These are phyloP conservation scores for Yarrowia sp. DNA, from an alignment of 805 yeast genomes.

Conservation along the genomic window DNA sequence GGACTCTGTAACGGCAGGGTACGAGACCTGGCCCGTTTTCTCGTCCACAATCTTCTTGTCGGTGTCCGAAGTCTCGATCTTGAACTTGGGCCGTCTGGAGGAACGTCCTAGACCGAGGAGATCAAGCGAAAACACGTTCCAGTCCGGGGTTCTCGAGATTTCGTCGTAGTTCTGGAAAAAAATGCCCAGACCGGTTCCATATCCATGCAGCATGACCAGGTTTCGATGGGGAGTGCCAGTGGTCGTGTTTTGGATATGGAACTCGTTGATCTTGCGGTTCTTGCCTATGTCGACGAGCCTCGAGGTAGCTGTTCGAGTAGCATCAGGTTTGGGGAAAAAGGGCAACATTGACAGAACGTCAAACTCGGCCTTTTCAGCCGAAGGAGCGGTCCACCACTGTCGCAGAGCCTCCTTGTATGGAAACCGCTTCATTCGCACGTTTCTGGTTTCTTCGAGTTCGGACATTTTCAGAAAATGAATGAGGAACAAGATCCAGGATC, in stretches of 20 bases:
- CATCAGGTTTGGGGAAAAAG: conserved; percentile 51
- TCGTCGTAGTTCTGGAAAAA: conserved; percentile 72
- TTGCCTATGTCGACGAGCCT: conserved; percentile 59
- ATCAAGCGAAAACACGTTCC: conserved; percentile 87
- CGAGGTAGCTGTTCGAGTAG: conserved; percentile 50
- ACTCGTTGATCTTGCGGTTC: conserved; percentile 72
- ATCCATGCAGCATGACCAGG: conserved; percentile 85
- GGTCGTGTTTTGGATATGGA: conserved; percentile 55
- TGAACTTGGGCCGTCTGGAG: conserved; percentile 70
- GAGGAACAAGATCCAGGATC: background rate
- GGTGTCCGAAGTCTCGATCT: conserved; percentile 45
- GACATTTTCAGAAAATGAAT: conserved; percentile 4
- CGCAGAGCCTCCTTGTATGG: conserved; percentile 28
- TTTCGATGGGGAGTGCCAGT: conserved; percentile 52
- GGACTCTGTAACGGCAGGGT: conserved; percentile 54
- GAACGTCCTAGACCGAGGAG: conserved; percentile 90
- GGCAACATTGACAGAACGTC: conserved; percentile 65
- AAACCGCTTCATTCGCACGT: conserved; percentile 12
- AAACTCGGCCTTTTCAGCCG: conserved; percentile 53
- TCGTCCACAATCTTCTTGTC: conserved; percentile 46
- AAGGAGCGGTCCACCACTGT: conserved; percentile 55
- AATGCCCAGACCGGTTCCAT: conserved; percentile 89
- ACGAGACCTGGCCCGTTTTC: conserved; percentile 38
- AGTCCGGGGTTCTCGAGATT: conserved; percentile 53
- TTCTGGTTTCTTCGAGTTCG: conserved; percentile 33